A percentile compares a stretch with the other conserved stretches of the same genome.
Conservation (phyloP, 1,284 basidiomycete species). For the Neonothopanus nambi region DNA sequence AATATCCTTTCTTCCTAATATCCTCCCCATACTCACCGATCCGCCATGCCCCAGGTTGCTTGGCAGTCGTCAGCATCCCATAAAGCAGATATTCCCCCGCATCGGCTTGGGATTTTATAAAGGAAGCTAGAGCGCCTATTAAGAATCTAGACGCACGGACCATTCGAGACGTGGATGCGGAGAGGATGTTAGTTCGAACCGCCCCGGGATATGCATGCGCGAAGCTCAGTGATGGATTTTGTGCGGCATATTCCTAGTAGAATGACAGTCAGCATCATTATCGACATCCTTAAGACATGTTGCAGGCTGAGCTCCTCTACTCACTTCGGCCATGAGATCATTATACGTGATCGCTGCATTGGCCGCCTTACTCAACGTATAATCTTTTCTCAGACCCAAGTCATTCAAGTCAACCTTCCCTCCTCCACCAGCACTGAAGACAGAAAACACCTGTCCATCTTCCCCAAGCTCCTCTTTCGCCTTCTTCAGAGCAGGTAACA, state of each 20-base stretch:
- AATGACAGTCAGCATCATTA: neutral
- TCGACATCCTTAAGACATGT: neutral
- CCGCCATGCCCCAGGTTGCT: slow-evolving; percentile 33
- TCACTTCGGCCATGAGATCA: slow-evolving; percentile 11
- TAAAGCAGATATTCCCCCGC: slow-evolving; percentile 47
- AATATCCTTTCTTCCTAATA: slow-evolving; percentile 29
- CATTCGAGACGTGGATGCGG: slow-evolving; percentile 22
- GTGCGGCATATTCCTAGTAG: slow-evolving; percentile 8
- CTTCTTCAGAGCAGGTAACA: slow-evolving; percentile 28
- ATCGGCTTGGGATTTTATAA: slow-evolving; percentile 26
- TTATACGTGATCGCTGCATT: slow-evolving; percentile 1
- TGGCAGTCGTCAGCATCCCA: slow-evolving; percentile 34
- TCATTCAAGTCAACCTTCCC: slow-evolving; percentile 5
- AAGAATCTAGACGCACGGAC: neutral
- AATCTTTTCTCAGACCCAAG: slow-evolving; percentile 10
- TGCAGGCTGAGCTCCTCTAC: neutral
- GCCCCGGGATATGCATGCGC: slow-evolving; percentile 6
- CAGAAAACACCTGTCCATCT: slow-evolving; percentile 16
- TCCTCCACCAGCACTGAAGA: slow-evolving; percentile 9
- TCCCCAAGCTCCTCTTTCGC: slow-evolving; percentile 27
- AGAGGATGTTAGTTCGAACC: slow-evolving; percentile 19
- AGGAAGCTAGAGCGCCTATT: neutral
- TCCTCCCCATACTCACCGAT: slow-evolving; percentile 39
- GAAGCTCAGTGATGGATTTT: slow-evolving; percentile 5
- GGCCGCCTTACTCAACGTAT: neutral